These are phyloP conservation scores for Syzygium jambos DNA, from an alignment of 345 rosid species.

Conservation along the genomic window DNA sequence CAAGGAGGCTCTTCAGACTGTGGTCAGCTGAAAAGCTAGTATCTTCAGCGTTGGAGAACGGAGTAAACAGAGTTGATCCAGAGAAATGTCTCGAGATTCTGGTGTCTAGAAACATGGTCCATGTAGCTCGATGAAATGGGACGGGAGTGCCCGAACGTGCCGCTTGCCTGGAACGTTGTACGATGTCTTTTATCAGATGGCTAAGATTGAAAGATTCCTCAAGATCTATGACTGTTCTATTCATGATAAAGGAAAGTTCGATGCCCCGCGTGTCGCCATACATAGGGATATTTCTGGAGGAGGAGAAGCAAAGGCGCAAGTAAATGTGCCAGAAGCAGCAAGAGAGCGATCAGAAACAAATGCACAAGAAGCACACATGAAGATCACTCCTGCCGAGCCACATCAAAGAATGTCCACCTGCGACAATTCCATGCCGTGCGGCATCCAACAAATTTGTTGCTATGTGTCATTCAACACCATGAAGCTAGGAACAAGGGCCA, in stretches of 20 bases:
- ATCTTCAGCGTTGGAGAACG: rapidly evolving
- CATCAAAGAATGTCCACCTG: too few relatives aligned
- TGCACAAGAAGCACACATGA: too few relatives aligned
- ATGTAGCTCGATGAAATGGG: constrained; percentile 1
- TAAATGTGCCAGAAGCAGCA: too few relatives aligned
- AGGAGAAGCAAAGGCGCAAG: not conserved
- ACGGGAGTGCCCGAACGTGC: constrained; percentile 16
- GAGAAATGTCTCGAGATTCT: constrained; percentile 3
- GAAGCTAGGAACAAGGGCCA: constrained; percentile 3
- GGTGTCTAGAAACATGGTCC: constrained; percentile 3
- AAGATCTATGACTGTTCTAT: not conserved
- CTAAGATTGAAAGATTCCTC: not conserved
- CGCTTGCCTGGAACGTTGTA: not conserved
- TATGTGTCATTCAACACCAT: not conserved
- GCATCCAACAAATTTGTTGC: not conserved
- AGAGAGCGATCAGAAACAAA: too few relatives aligned
- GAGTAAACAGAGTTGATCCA: not conserved
- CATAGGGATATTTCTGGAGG: not conserved
- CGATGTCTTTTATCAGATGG: constrained; percentile 3
- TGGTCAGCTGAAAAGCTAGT: constrained; percentile 22
- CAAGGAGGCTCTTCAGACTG: constrained; percentile 18
- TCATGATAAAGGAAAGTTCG: rapidly evolving
- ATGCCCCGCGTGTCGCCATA: rapidly evolving
- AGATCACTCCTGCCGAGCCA: too few relatives aligned
- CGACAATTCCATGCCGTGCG: too few relatives aligned